These are phyloP conservation scores for Basidioascus undulatus DNA, from an alignment of 768 basidiomycete species.

Conservation along the genomic window DNA sequence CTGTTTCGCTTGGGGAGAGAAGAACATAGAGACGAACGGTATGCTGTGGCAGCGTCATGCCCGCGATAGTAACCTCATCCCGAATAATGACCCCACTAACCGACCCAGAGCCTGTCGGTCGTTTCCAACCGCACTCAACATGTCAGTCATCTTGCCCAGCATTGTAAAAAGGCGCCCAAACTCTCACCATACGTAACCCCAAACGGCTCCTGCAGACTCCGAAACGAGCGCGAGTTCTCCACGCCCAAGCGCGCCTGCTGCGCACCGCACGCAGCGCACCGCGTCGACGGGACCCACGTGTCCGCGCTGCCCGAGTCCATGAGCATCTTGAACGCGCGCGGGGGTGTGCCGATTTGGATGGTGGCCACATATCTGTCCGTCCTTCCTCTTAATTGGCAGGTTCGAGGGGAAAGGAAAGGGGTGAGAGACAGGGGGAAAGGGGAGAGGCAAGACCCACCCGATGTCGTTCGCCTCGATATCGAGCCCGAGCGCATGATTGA, in stretches of 20 bases:
- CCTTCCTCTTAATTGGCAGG: too few relatives aligned
- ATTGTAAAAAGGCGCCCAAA: neutral
- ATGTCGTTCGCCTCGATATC: slow-evolving; percentile 31
- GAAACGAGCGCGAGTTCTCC: too few relatives aligned
- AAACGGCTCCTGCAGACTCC: too few relatives aligned
- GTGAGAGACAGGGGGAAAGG: neutral
- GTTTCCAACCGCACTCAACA: slow-evolving; percentile 23
- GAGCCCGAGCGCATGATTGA: slow-evolving; percentile 35
- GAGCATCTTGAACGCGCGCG: slow-evolving; percentile 30
- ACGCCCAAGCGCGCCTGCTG: too few relatives aligned
- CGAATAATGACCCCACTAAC: too few relatives aligned
- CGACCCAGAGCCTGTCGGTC: too few relatives aligned
- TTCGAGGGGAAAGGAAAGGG: neutral
- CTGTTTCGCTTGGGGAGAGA: neutral
- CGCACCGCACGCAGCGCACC: slow-evolving; percentile 2
- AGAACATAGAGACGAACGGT: neutral
- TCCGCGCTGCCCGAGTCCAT: slow-evolving; percentile 53
- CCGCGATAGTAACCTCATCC: too few relatives aligned
- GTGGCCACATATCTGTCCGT: slow-evolving; percentile 24
- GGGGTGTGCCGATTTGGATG: slow-evolving; percentile 36
- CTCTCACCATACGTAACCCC: too few relatives aligned
- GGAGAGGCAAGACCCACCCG: slow-evolving; percentile 19
- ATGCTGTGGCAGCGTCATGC: slow-evolving; percentile 39
- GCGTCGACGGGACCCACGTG: slow-evolving; percentile 27
- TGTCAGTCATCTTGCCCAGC: neutral